Base-by-base conservation (phyloP, 169 alveolate species). In the Ichthyophthirius multifiliis region DNA sequence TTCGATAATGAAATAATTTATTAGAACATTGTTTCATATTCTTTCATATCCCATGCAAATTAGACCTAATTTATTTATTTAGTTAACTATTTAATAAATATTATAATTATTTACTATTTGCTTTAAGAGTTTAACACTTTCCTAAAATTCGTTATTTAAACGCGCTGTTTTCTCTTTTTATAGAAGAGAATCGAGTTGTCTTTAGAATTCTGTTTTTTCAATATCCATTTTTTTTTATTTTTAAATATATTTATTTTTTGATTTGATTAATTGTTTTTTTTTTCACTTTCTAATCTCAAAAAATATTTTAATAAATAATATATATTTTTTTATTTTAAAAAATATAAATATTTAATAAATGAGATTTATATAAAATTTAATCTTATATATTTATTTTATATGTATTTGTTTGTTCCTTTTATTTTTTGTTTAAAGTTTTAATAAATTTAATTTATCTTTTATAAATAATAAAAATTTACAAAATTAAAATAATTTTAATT, bases 11-110 rank as follows among this genome's bases (percentile, higher is more conserved):
- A 9, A 10, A 87, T 44, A 16, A 90, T 44, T 47, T 83, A 65
- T 46, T 90, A 91, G 37, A 85, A 86, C 44, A 90, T 45, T 47
- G 48, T 63, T n/a, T 31, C 47, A 81, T 75, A 84, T 34, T 90
- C 84, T 44, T 75, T 86, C n/a, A 76, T 27, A 73, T 85, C 91
- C 48, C 62, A 67, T 12, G 63, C 35, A 16, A 67, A 34, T 39
- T 67, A 37, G 48, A 67, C 62, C 71, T 55, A 55, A 41, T 9
- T 9, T 41, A 9, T 41, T 41, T 7, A 41, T 41, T 9, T 7
- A 41, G 13, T 9, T 41, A 41, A 41, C 7, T 41, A 41, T 9
- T 41, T 41, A 41, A 41, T 41, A 41, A 41, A 9, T 9, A 48
- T 37, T 47, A 35, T 74, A 77, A 3, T 63, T 10, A n/a, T 43